Conservation (phyloP, 805 yeast species). For the Blastobotrys mokoenaii region DNA sequence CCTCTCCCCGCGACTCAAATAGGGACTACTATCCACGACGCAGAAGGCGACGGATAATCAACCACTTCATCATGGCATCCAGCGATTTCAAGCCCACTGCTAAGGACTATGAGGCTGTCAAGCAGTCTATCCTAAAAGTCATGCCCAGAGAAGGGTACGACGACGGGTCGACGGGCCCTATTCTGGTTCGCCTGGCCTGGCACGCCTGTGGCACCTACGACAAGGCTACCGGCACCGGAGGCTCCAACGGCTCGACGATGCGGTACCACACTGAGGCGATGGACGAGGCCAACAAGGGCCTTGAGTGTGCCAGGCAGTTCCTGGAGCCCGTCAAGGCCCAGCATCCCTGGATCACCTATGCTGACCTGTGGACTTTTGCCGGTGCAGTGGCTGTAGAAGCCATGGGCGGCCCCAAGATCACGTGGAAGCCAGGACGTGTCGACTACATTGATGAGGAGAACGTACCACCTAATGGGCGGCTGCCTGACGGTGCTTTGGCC, state of each 20-base stretch:
- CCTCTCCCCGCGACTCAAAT: too few species aligned
- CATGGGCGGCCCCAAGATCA: constrained; percentile 57
- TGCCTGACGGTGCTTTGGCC: constrained; percentile 52
- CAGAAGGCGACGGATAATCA: too few species aligned
- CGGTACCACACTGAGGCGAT: constrained; percentile 37
- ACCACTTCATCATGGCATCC: too few species aligned
- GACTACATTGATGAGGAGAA: constrained; percentile 46
- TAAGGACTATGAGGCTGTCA: constrained; percentile 34
- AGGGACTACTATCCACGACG: too few species aligned
- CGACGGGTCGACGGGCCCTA: constrained; percentile 68
- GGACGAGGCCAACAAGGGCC: constrained; percentile 41
- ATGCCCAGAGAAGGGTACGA: constrained; percentile 44
- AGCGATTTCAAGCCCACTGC: constrained; percentile 12
- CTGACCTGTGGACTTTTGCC: constrained; percentile 67
- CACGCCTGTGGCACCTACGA: constrained; percentile 79
- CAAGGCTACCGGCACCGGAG: constrained; percentile 40
- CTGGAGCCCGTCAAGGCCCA: constrained; percentile 45
- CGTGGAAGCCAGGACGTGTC: constrained; percentile 71
- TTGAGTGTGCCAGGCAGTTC: constrained; percentile 46
- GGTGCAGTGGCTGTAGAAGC: constrained; percentile 59
- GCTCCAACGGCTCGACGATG: constrained; percentile 51
- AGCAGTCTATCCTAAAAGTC: constrained; percentile 28
- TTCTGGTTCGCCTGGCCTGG: constrained; percentile 76
- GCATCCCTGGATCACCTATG: constrained; percentile 54
- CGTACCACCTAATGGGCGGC: constrained; percentile 54